Conservation (phyloP, 352 stramenopile genomes). For the Phytopythium helicoides region DNA sequence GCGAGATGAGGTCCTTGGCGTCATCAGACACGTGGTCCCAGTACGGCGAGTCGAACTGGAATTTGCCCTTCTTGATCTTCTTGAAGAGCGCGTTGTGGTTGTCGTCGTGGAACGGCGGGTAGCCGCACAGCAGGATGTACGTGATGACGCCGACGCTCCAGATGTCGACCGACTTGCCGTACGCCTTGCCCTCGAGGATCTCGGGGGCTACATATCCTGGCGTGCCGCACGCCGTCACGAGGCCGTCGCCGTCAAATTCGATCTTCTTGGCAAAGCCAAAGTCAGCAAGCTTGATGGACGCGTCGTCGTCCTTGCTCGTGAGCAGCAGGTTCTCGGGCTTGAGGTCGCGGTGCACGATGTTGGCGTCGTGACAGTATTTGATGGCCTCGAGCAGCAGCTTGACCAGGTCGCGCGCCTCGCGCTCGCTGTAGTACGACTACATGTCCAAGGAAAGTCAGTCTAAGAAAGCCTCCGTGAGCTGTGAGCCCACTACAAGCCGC, state of each 20-base stretch:
- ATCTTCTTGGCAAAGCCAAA: slow-evolving; percentile 89
- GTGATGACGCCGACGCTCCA: slow-evolving; percentile 92
- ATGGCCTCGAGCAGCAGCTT: slow-evolving; percentile 86
- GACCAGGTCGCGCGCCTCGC: slow-evolving; percentile 82
- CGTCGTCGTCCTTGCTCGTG: slow-evolving; percentile 78
- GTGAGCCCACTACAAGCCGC: slow-evolving; percentile 1
- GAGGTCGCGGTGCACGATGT: slow-evolving; percentile 84
- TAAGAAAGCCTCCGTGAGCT: slow-evolving; percentile 4
- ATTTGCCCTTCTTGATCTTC: slow-evolving; percentile 94
- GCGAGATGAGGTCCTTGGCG: slow-evolving; percentile 94
- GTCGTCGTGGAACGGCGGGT: slow-evolving; percentile 90
- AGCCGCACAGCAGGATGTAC: slow-evolving; percentile 84
- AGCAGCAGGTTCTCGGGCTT: slow-evolving; percentile 86
- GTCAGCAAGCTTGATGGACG: slow-evolving; percentile 84
- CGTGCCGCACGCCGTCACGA: slow-evolving; percentile 79
- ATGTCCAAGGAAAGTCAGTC: slow-evolving; percentile 6
- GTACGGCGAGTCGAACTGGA: slow-evolving; percentile 95
- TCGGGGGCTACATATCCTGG: slow-evolving; percentile 83
- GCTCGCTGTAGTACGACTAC: slow-evolving; percentile 91
- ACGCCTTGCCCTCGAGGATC: slow-evolving; percentile 74
- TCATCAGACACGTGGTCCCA: slow-evolving; percentile 93
- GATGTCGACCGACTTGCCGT: slow-evolving; percentile 84
- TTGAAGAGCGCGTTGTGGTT: slow-evolving; percentile 94
- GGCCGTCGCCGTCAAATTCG: slow-evolving; percentile 62
- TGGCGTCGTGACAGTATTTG: slow-evolving; percentile 85